Evolutionary conservation across 345 rosid species (phyloP), one percentile per base, ranked within the genome.

Genomic region (Gossypium stocksii): DNA sequence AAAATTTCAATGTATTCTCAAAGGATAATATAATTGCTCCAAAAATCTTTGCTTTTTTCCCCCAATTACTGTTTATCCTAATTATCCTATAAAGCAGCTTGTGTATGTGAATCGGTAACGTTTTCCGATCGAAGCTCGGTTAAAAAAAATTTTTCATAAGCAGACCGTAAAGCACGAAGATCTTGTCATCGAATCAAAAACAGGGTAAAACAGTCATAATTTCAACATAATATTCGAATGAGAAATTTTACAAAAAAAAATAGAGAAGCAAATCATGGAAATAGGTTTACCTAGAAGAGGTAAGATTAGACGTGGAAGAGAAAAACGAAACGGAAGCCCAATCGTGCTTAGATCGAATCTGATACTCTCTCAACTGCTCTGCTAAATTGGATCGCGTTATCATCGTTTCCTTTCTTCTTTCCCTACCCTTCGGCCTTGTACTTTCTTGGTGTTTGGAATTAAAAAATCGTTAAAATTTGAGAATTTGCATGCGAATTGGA

Each of bases 291-390:
- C 98, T 94, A 9, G 98, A 90, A 12, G 90, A 85, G 9, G 88
- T 68, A 72, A 91, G 65, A 82, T 83, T 89, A n/a, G 98, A 87
- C 22, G 94, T 86, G 76, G 99, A 93, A 52, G 93, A 90, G 86
- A 95, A 95, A 84, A 95, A 88, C 20, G 99, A 93, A 77, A 95
- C 86, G 59, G 98, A 91, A n/a, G 96, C 95, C 99, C 97, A 95
- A 74, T 95, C 98, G 76, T 93, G 92, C 76, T 90, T 95, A 65
- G 99, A 93, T 79, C 94, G 91, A 83, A 89, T 93, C 89, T 95
- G 98, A 75, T 93, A 93, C 85, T 93, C 98, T 54, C 98, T 86
- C 78, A 95, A 83, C 78, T 93, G 98, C 77, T 95, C 98, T 12
- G 90, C 97, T 78, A 95, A 82, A 77, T 95, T 93, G 70, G 99